phyloP scores from a whole-genome alignment of 352 stramenopile species.

The Globisporangium nagaii region DNA sequence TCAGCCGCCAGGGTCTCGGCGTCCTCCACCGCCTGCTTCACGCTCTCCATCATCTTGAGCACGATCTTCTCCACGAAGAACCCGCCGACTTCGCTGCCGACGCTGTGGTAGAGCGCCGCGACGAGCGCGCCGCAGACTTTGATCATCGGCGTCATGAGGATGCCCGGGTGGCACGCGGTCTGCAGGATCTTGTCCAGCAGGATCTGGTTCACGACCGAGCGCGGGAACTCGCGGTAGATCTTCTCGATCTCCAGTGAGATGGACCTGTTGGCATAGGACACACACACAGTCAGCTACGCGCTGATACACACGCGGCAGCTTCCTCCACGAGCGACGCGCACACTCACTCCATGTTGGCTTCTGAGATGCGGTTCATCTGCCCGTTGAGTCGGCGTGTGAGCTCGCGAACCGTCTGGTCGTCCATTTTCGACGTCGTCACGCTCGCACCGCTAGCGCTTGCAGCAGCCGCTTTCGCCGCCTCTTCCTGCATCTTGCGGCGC shows the following conservation, averaged over 20 bases:
- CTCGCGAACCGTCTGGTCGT: slow-evolving; percentile 66
- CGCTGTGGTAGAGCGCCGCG: slow-evolving; percentile 67
- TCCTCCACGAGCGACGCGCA: not conserved
- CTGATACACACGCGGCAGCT: not conserved
- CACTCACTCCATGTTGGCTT: slow-evolving; percentile 82
- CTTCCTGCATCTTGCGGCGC: slow-evolving; percentile 55
- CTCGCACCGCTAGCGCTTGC: slow-evolving; percentile 15
- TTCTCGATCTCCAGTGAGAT: slow-evolving; percentile 76
- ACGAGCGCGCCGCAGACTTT: slow-evolving; percentile 65
- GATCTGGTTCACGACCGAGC: slow-evolving; percentile 70
- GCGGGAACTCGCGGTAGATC: slow-evolving; percentile 65
- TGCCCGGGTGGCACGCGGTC: slow-evolving; percentile 51
- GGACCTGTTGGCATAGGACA: slow-evolving; percentile 29
- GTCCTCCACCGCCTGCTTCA: slow-evolving; percentile 22
- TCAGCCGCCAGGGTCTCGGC: slow-evolving; percentile 14
- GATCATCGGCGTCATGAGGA: slow-evolving; percentile 77
- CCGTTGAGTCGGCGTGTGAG: slow-evolving; percentile 79
- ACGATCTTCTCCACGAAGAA: slow-evolving; percentile 82
- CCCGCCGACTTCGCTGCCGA: slow-evolving; percentile 71
- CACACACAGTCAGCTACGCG: slow-evolving; percentile 6
- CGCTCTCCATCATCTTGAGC: slow-evolving; percentile 41
- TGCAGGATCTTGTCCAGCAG: slow-evolving; percentile 67
- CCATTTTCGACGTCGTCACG: slow-evolving; percentile 44
- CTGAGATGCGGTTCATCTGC: slow-evolving; percentile 88
- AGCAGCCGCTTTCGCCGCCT: slow-evolving; percentile 26